Evolutionary conservation across 306 rosid genomes (phyloP), one percentile per base, ranked within the genome.

Genomic region (Lotus japonicus): DNA sequence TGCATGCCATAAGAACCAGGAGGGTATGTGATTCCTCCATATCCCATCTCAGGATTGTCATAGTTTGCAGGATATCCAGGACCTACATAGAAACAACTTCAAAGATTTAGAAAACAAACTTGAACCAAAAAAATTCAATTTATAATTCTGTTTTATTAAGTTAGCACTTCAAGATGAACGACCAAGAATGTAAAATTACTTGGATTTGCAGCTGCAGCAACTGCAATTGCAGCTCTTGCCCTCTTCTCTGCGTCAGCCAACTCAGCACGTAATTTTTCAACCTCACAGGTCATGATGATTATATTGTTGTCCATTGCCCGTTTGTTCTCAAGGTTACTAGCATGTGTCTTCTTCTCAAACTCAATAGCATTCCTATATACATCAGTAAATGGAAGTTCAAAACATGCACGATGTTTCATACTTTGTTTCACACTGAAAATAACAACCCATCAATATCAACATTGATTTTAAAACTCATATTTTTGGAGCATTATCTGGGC

Each of bases 361-460:
- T 94, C 96, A 76, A 94, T 82, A 58, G 97, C 97, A 79, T 75
- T 86, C 92, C 98, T 94, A 76, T n/a, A 79, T 48, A 53, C 69
- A 79, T 33, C 50, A 50, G 12, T 12, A 45, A 58, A 75, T 23
- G 46, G 7, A 45, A 75, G 18, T 42, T 63, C 14, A 63, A 72
- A 62, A 28, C 36, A 63, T 12, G 49, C 8, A 17, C 10, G 21
- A 55, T 53, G 44, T 12, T 43, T n/a, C 58, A 68, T 14, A 72
- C 21, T 41, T 12, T 7, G 14, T 0, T 50, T 38, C 39, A 17
- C 31, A 54, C 36, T 66, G 45, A 52, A 60, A 58, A 42, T 13
- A 33, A 50, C 10, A n/a, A 39, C 10, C n/a, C 43, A 62, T 43
- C 28, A 62, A 11, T 64, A 43, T 38, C 9, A 38, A 0, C 36